Evolutionary conservation across 2,329 filamentous ascomycete species (phyloP).

Genomic region (Grosmannia serpens): DNA sequence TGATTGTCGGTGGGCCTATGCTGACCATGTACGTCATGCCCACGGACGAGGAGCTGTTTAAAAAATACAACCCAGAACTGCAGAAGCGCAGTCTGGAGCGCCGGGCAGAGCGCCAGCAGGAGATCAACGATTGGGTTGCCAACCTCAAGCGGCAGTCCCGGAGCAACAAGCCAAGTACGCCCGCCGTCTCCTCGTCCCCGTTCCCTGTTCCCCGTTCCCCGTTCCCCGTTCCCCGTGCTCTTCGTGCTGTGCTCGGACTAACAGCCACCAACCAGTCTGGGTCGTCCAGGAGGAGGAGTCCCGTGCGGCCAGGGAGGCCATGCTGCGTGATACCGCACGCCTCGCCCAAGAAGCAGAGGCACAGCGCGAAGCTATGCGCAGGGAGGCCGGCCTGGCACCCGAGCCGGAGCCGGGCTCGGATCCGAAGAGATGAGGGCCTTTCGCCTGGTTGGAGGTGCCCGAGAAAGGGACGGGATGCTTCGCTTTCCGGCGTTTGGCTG

Average conservation of each 20-base stretch:
- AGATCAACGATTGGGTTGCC: constrained; percentile 79
- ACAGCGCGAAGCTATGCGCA: constrained; percentile 36
- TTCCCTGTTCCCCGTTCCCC: background rate
- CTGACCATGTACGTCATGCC: constrained; percentile 71
- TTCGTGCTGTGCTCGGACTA: background rate
- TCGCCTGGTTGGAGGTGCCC: background rate
- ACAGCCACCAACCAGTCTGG: constrained; percentile 29
- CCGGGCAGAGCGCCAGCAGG: constrained; percentile 62
- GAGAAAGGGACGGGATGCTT: background rate
- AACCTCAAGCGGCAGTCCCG: constrained; percentile 82
- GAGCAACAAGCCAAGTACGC: constrained; percentile 79
- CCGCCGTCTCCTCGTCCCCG: too few species aligned
- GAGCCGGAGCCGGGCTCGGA: constrained; percentile 11
- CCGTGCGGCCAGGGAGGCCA: constrained; percentile 27
- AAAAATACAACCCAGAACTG: constrained; percentile 90
- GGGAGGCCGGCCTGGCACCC: constrained; percentile 31
- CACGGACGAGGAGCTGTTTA: constrained; percentile 83
- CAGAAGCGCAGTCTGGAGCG: constrained; percentile 77
- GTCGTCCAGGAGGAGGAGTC: constrained; percentile 38
- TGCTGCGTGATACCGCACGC: constrained; percentile 22
- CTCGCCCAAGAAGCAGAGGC: constrained; percentile 29
- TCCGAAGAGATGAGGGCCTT: background rate
- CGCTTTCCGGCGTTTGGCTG: background rate
- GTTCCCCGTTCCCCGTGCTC: background rate
- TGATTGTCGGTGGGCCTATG: constrained; percentile 76